These are phyloP conservation scores for Leccinum boreale DNA, from an alignment of 768 basidiomycete species.

Conservation along the genomic window DNA sequence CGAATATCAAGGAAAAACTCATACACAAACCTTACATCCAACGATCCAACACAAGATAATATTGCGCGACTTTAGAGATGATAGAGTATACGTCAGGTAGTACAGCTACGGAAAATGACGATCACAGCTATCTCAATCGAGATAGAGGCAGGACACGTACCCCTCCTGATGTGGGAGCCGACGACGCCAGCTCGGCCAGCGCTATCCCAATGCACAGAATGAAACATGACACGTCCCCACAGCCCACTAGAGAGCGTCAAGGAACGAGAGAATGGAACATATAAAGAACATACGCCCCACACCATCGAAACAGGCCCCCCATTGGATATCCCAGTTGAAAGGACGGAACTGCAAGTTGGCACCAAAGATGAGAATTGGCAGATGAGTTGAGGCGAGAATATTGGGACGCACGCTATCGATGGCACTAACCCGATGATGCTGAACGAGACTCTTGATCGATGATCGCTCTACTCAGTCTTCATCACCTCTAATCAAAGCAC, in stretches of 20 bases:
- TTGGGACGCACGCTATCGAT: constrained; percentile 48
- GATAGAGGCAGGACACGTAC: constrained; percentile 12
- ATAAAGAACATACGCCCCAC: constrained; percentile 33
- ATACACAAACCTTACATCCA: constrained; percentile 43
- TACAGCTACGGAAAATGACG: constrained; percentile 40
- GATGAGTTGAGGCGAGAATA: background rate
- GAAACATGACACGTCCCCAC: constrained; percentile 31
- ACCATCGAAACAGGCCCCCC: constrained; percentile 46
- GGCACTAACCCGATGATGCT: constrained; percentile 66
- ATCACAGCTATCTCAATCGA: background rate
- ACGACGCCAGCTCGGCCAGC: constrained; percentile 37
- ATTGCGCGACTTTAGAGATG: constrained; percentile 51
- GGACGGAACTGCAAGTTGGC: constrained; percentile 35
- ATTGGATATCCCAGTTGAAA: constrained; percentile 43
- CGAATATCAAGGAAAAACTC: background rate
- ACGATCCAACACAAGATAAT: constrained; percentile 66
- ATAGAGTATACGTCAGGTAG: constrained; percentile 60
- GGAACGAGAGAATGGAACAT: background rate
- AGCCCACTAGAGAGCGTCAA: constrained; percentile 27
- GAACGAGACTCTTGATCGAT: constrained; percentile 46
- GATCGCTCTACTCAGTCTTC: no score
- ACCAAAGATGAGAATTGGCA: background rate
- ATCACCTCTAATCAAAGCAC: no score
- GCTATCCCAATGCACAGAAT: constrained; percentile 36
- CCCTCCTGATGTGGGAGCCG: constrained; percentile 38